Conservation (phyloP, 495 filamentous ascomycete species). For the Terfezia claveryi region DNA sequence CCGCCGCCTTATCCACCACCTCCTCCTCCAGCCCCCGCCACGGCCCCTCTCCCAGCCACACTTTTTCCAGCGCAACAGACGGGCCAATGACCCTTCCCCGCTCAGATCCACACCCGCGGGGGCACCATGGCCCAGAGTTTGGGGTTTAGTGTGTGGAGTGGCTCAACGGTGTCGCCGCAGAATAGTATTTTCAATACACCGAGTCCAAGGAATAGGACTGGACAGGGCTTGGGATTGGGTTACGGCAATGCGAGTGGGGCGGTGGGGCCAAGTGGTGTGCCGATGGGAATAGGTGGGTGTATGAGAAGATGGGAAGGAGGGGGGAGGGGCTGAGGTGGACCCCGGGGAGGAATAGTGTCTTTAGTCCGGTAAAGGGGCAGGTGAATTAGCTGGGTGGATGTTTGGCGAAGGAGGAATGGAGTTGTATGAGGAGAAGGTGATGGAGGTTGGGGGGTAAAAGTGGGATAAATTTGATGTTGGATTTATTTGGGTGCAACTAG, state of each 20-base stretch:
- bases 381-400: no score
- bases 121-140: neutral
- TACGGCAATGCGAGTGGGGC: conserved; percentile 18
- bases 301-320: conserved; percentile 36
- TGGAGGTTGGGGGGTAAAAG: no score
- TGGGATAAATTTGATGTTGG: no score
- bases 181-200: conserved; percentile 21
- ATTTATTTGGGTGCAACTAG: no score
- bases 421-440: no score
- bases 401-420: no score
- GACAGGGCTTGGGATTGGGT: conserved; percentile 28
- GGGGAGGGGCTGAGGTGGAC: conserved; percentile 4
- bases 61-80: neutral
- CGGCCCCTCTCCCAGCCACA: no score
- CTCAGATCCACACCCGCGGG: neutral
- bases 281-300: conserved; percentile 77
- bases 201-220: conserved; percentile 32
- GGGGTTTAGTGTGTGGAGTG: neutral
- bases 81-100: neutral
- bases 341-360: neutral
- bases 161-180: conserved; percentile 22
- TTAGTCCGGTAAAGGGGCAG: no score
- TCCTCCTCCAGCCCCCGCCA: neutral
- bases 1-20: conserved; percentile 4
- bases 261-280: conserved; percentile 31